Percentiles rank a stretch among this genome's conserved stretches.
Evolutionary conservation across 805 yeast species (phyloP).

Genomic region (Starmerella gropengiesseri): DNA sequence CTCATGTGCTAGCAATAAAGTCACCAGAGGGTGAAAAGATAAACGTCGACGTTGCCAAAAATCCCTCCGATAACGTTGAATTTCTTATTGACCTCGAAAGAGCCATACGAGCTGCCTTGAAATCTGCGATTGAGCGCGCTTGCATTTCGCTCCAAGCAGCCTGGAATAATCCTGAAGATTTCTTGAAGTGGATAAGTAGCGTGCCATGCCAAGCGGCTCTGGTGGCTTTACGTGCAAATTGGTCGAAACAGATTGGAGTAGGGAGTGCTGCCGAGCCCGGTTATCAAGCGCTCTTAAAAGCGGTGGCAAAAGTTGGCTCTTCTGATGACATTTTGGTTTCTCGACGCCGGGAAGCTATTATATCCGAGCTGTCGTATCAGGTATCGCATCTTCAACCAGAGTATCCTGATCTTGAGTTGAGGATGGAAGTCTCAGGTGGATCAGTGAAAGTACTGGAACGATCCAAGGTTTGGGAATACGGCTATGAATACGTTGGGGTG

Average conservation of each 20-base stretch:
- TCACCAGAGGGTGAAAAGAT: conserved; percentile 58
- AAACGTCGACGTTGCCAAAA: conserved; percentile 33
- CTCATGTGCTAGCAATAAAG: conserved; percentile 33
- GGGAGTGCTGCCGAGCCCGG: background rate
- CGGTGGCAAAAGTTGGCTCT: conserved; percentile 5
- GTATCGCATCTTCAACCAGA: conserved; percentile 1
- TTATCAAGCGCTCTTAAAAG: conserved; percentile 1
- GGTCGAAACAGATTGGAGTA: background rate
- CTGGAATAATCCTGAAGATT: conserved; percentile 17
- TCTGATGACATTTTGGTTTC: conserved; percentile 10
- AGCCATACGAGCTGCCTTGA: conserved; percentile 41
- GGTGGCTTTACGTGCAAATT: conserved; percentile 18
- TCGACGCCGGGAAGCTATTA: conserved; percentile 13
- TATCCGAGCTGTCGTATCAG: conserved; percentile 13
- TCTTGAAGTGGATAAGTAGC: conserved; percentile 31
- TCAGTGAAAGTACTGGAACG: background rate
- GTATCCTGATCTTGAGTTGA: background rate
- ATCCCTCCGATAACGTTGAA: conserved; percentile 38
- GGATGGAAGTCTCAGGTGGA: background rate
- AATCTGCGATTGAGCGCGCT: conserved; percentile 30
- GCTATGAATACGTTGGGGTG: conserved; percentile 72
- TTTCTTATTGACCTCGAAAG: conserved; percentile 55
- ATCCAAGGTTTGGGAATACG: conserved; percentile 40
- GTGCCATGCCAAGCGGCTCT: conserved; percentile 44
- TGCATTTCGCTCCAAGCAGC: conserved; percentile 22